Conservation (phyloP, 2,329 filamentous ascomycete species). For the Fonsecaea pugnacius region DNA sequence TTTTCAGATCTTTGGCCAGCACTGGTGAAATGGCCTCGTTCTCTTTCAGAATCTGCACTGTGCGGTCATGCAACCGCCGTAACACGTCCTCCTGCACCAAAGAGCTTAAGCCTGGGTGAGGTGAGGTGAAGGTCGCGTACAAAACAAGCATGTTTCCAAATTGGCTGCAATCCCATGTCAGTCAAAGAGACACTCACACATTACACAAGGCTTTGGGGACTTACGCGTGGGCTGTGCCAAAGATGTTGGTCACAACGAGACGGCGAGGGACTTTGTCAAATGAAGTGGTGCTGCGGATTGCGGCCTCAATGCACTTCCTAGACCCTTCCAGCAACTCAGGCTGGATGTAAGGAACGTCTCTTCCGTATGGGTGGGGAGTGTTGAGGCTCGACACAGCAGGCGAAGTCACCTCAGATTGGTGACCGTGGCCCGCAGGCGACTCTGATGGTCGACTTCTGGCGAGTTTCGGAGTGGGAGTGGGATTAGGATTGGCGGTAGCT, state of each 20-base stretch:
- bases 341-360: constrained; percentile 42
- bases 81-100: constrained; percentile 64
- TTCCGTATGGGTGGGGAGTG: constrained; percentile 41
- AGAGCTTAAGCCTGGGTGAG: constrained; percentile 54
- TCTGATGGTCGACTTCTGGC: constrained; percentile 34
- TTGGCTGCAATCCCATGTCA: constrained; percentile 65
- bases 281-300: constrained; percentile 82
- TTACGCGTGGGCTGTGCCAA: constrained; percentile 95
- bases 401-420: constrained; percentile 45
- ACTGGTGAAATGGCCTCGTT: constrained; percentile 75
- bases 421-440: constrained; percentile 41
- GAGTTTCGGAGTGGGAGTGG: constrained; percentile 2
- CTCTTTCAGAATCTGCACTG: constrained; percentile 74
- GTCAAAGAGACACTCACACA: constrained; percentile 22
- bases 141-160: constrained; percentile 96
- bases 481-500: not conserved
- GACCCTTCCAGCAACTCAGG: constrained; percentile 52
- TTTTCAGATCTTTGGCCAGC: constrained; percentile 72
- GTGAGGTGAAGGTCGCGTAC: constrained; percentile 75
- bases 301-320: constrained; percentile 69
- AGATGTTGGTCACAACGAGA: constrained; percentile 90
- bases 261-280: constrained; percentile 71
- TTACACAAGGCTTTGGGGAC: constrained; percentile 45
- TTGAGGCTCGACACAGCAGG: constrained; percentile 43
- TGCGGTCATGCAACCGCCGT: constrained; percentile 67